Conservation (phyloP, 176 grass and related monocot genomes). For the Bonia amplexicaulis region DNA sequence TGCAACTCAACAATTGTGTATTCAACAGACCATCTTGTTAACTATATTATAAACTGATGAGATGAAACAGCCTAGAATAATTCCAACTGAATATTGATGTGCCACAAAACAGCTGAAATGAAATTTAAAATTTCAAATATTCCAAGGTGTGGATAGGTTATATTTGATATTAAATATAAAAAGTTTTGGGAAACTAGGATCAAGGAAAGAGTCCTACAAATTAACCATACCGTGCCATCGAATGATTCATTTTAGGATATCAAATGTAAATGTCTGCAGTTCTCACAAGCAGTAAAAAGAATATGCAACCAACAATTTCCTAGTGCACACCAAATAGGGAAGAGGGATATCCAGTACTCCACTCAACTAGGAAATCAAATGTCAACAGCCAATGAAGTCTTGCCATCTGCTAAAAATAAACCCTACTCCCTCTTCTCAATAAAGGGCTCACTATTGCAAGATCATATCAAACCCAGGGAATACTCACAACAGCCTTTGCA, state of each 20-base stretch:
- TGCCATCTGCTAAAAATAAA: background rate
- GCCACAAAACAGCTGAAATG: background rate
- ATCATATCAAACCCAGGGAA: background rate
- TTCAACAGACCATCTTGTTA: background rate
- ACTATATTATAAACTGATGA: background rate
- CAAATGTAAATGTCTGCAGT: background rate
- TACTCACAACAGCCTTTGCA: background rate
- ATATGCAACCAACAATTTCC: background rate
- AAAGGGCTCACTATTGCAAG: background rate
- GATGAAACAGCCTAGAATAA: background rate
- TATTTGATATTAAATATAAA: background rate
- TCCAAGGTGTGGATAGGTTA: background rate
- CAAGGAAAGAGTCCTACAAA: background rate
- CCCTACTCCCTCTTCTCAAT: background rate
- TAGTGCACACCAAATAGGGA: background rate
- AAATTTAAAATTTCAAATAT: constrained; percentile 4
- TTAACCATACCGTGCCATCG: background rate
- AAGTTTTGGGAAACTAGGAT: background rate
- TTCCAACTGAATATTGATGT: background rate
- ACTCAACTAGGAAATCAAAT: background rate
- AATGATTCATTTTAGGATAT: background rate
- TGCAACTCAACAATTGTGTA: background rate
- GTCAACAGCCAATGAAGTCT: background rate
- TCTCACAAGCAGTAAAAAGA: background rate
- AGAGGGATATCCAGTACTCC: background rate